phyloP scores from a whole-genome alignment of 805 yeast genomes.

The Saturnispora halmiae region DNA sequence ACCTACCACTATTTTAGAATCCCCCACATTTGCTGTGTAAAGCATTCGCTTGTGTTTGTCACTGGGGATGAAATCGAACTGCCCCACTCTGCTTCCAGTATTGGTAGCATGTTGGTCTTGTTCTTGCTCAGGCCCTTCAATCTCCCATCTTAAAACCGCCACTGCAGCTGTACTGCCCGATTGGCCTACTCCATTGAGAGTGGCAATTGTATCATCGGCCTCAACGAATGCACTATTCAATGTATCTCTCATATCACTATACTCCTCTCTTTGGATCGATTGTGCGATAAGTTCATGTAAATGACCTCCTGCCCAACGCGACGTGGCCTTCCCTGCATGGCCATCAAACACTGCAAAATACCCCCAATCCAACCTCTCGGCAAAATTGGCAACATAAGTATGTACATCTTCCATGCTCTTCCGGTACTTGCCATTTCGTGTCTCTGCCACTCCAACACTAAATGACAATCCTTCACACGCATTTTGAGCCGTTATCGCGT shows the following conservation, averaged over 20 bases:
- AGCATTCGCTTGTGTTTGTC: constrained; percentile 57
- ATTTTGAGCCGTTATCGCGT: too few species aligned
- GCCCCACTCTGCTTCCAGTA: neutral
- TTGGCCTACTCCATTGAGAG: constrained; percentile 48
- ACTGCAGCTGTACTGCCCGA: constrained; percentile 96
- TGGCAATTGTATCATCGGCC: constrained; percentile 62
- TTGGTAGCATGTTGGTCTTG: constrained; percentile 2
- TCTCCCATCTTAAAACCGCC: constrained; percentile 82
- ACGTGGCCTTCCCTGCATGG: constrained; percentile 89
- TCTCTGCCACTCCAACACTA: constrained; percentile 86
- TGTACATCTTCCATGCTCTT: constrained; percentile 95
- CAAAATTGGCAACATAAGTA: constrained; percentile 84
- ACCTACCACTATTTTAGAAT: constrained; percentile 74
- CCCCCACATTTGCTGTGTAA: constrained; percentile 94
- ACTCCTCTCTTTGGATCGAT: constrained; percentile 39
- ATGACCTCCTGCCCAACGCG: constrained; percentile 90
- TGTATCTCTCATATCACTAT: constrained; percentile 52
- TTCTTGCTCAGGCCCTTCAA: constrained; percentile 23
- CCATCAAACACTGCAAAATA: constrained; percentile 95
- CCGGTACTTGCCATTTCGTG: constrained; percentile 70
- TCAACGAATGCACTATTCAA: constrained; percentile 60
- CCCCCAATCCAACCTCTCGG: constrained; percentile 87
- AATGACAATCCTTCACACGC: constrained; percentile 59
- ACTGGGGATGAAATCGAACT: constrained; percentile 37
- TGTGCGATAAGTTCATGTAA: constrained; percentile 62